Conservation (phyloP, 768 basidiomycete genomes). For the Strobilomyces echinocephalus region DNA sequence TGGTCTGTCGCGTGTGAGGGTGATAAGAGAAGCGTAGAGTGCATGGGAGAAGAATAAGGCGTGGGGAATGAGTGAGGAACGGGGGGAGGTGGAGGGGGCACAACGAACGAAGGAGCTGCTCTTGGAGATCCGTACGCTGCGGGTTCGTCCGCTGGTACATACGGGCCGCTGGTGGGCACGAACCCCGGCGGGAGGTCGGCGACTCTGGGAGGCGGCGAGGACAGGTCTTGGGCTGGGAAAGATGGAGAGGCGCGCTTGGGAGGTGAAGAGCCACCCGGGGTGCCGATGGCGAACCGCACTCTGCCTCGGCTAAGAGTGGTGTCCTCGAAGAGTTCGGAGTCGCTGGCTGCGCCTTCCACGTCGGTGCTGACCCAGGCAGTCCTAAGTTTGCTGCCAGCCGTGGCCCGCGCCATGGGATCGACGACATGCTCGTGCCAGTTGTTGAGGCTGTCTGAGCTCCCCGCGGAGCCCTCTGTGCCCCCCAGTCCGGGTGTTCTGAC, state of each 20-base stretch:
- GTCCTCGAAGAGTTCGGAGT: slow-evolving; percentile 25
- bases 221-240: slow-evolving; percentile 4
- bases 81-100: slow-evolving; percentile 19
- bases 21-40: slow-evolving; percentile 4
- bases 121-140: slow-evolving; percentile 7
- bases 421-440: slow-evolving; percentile 27
- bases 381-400: slow-evolving; percentile 17
- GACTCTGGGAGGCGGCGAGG: slow-evolving; percentile 16
- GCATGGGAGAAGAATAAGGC: slow-evolving; percentile 3
- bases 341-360: slow-evolving; percentile 33
- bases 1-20: neutral
- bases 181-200: slow-evolving; percentile 27
- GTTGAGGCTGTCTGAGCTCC: slow-evolving; percentile 19
- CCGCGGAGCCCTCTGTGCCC: slow-evolving; percentile 8
- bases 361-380: slow-evolving; percentile 42
- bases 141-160: slow-evolving; percentile 10
- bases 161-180: slow-evolving; percentile 22
- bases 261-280: slow-evolving; percentile 14
- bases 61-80: slow-evolving; percentile 9
- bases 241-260: slow-evolving; percentile 12
- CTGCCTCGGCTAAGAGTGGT: slow-evolving; percentile 8
- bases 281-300: slow-evolving; percentile 16
- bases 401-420: slow-evolving; percentile 28
- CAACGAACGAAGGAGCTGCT: slow-evolving; percentile 4
- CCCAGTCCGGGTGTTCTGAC: slow-evolving; percentile 18